Evolutionary conservation across 768 basidiomycete genomes (phyloP), one percentile per base, ranked within the genome.

Genomic region (Hortiboletus flavorubellus): DNA sequence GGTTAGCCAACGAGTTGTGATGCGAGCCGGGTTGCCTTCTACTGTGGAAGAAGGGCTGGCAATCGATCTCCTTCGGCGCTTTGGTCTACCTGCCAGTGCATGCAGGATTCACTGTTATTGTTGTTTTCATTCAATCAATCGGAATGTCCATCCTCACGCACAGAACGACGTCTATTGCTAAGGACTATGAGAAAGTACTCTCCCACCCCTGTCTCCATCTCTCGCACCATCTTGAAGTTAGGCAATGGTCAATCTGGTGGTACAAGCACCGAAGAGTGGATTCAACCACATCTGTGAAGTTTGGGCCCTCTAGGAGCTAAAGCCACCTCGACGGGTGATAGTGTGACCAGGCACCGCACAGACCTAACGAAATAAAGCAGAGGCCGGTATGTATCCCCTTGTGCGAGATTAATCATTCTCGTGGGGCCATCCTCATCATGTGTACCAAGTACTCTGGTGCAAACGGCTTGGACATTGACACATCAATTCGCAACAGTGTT

Each of bases 371-470:
- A 87, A 86, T 54, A 84, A 86, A 68, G 64, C 62, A 2, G 83
- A 87, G 59, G 80, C 78, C 6, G 54, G 66, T 21, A 44, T 40
- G 26, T 26, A 26, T 26, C 29, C 57, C 63, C 64, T 9, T 62
- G 68, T 75, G 72, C 18, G 79, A 86, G 59, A 83, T 80, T 59
- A 82, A 83, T 1, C 73, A 84, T 5, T 62, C 74, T 37, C 78
- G 85, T n/a, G 53, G 73, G 9, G 81, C 85, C 1, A 59, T 87
- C 26, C 87, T 76, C 67, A 78, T 89, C 59, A 87, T 85, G 21
- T 21, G 21, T 4, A 87, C 85, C 31, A 86, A 87, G 62, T 86
- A 78, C 61, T 82, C 83, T 14, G 82, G 81, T 2, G 48, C 69
- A 49, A 64, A 77, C 49, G 80, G 77, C 3, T 67, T 82, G 50